Base-by-base conservation (phyloP, 2,329 filamentous ascomycete species). In the Alternaria consortialis region DNA sequence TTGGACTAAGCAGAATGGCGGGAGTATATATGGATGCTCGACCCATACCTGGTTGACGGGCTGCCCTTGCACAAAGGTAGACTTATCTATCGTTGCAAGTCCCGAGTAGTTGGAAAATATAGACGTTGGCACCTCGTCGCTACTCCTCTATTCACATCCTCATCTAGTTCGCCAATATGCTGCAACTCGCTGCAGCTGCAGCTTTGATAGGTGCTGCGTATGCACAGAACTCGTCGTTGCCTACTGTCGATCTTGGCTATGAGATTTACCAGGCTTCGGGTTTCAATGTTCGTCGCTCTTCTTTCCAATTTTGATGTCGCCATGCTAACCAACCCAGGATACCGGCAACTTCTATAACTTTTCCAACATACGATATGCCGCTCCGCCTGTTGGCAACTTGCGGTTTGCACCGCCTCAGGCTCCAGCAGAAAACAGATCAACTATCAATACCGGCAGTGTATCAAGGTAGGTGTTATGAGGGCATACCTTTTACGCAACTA, bases 291-390 rank as follows among this genome's bases (percentile, higher is more conserved):
- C 17, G 74, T 74, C 34, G 8, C 20, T 34, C 13, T 25, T 40
- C 15, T 23, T 47, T 7, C 31, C n/a, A 29, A 46, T 29, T 27
- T 55, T 23, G 25, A 46, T 44, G 13, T 52, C 15, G 25, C 13
- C 8, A 7, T 34, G n/a, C 62, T 67, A 39, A 70, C 20, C 12
- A 44, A 4, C 3, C 27, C 47, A 78, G 80, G 69, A 76, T 59
- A 75, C 80, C 0, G 73, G 73, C n/a, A 72, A 77, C 23, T 77
- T 82, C 63, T 87, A 85, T 73, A 85, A 83, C 62, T 87, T 87
- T 74, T 82, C 77, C 53, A 86, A 87, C 66, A 86, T 87, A 62
- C 81, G 85, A 43, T 88, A 84, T 71, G 86, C 84, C 6, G 82
- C 83, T 27, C 81, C 86, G 13, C 85, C 86, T 1, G 62, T 84